Conservation (phyloP, 1,284 basidiomycete genomes). For the Tranzscheliella williamsii region DNA sequence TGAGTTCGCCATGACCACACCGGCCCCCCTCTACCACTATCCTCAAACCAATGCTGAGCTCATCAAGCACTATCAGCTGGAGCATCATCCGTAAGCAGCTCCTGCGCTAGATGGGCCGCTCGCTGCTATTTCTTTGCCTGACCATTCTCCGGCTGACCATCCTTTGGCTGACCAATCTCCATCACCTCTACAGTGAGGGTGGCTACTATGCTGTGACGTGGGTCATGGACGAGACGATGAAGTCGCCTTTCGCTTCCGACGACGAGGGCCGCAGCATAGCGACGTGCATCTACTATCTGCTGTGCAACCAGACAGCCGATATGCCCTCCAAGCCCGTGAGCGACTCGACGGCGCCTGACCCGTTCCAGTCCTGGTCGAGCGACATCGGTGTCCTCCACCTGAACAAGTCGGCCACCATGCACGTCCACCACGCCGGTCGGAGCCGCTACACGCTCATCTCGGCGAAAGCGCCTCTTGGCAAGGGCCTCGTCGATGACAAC, state of each 20-base stretch:
- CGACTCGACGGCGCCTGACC: constrained; percentile 8
- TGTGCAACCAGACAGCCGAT: constrained; percentile 24
- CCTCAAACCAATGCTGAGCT: constrained; percentile 36
- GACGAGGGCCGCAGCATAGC: constrained; percentile 22
- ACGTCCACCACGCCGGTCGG: constrained; percentile 39
- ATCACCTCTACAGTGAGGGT: constrained; percentile 9
- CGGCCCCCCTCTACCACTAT: constrained; percentile 17
- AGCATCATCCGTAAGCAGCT: constrained; percentile 28
- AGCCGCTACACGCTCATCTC: constrained; percentile 43
- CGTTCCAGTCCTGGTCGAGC: constrained; percentile 30
- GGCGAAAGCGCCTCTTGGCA: constrained; percentile 27
- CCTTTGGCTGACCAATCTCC: too few relatives aligned
- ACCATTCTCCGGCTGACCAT: too few relatives aligned
- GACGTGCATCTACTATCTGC: constrained; percentile 40
- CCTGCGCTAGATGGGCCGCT: too few relatives aligned
- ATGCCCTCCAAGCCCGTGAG: constrained; percentile 8
- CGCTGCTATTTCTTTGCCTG: too few relatives aligned
- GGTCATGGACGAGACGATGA: constrained; percentile 13
- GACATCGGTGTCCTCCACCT: constrained; percentile 36
- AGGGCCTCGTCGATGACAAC: constrained; percentile 16
- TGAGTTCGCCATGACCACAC: not conserved
- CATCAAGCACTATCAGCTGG: constrained; percentile 26
- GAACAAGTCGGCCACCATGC: constrained; percentile 42
- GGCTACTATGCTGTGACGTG: constrained; percentile 38
- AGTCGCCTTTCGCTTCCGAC: constrained; percentile 31